These are phyloP conservation scores for Fusarium temperatum DNA, from an alignment of 2,329 filamentous ascomycete genomes.

Conservation along the genomic window DNA sequence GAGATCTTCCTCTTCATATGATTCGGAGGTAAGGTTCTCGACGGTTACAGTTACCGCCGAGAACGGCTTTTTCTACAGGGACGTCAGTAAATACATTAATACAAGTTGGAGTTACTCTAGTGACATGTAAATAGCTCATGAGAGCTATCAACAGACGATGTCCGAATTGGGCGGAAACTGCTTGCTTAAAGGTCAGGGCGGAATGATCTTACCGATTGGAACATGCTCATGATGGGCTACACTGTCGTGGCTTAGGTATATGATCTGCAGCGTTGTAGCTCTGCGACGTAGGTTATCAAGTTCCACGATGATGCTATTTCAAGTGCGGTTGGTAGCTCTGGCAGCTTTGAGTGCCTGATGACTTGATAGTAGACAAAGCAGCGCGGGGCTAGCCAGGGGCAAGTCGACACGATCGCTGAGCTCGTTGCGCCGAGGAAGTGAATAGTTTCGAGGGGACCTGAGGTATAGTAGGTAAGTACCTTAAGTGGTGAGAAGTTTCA, in stretches of 20 bases:
- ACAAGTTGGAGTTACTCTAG: neutral
- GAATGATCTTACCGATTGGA: slow-evolving; percentile 41
- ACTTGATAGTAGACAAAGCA: slow-evolving; percentile 8
- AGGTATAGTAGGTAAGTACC: neutral
- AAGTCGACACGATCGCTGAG: neutral
- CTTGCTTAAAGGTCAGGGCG: neutral
- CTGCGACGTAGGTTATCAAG: neutral
- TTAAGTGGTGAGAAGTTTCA: neutral
- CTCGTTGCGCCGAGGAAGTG: neutral
- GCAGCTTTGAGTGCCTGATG: slow-evolving; percentile 8
- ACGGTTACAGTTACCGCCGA: slow-evolving; percentile 93
- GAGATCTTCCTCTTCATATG: slow-evolving; percentile 89
- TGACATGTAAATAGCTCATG: slow-evolving; percentile 29
- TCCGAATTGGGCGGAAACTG: neutral
- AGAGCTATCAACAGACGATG: neutral
- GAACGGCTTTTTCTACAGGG: slow-evolving; percentile 74
- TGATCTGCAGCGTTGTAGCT: neutral
- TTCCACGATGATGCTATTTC: slow-evolving; percentile 31
- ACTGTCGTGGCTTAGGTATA: neutral
- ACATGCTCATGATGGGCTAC: slow-evolving; percentile 36
- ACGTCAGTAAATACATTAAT: neutral
- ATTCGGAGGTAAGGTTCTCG: slow-evolving; percentile 88
- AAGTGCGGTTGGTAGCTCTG: neutral
- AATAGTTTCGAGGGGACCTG: neutral
- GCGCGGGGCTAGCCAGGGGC: neutral